A percentile compares a stretch with the other conserved stretches of the same genome.
Conservation (phyloP, 2,329 filamentous ascomycete species). For the Thielaviopsis ethacetica region DNA sequence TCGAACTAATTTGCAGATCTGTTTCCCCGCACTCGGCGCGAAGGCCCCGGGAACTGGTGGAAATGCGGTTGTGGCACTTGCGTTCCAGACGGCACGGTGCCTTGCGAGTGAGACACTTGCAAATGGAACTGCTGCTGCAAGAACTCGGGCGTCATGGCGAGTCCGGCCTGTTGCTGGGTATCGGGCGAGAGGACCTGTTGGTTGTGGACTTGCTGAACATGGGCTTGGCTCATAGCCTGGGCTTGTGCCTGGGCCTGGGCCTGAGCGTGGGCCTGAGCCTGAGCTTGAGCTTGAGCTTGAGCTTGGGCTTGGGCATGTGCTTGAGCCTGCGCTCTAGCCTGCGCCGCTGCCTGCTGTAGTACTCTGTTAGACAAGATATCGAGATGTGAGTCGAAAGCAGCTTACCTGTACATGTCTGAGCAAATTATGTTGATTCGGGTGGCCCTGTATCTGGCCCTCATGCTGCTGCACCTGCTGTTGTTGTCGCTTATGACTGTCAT, state of each 20-base stretch:
- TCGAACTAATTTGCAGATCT: neutral
- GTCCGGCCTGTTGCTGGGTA: neutral
- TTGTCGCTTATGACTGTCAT: constrained; percentile 10
- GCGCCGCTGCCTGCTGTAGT: neutral
- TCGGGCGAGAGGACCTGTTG: constrained; percentile 1
- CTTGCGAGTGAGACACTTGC: constrained; percentile 1
- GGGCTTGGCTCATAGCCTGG: neutral
- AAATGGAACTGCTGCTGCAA: constrained; percentile 10
- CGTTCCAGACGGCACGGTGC: neutral
- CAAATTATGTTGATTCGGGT: too few species aligned
- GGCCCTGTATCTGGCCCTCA: constrained; percentile 1
- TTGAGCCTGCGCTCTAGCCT: constrained; percentile 5
- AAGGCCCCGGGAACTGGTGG: constrained; percentile 7
- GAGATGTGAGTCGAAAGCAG: neutral
- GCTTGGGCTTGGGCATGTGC: constrained; percentile 16
- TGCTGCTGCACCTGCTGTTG: constrained; percentile 13
- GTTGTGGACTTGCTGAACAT: neutral
- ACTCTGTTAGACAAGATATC: neutral
- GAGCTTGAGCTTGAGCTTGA: neutral
- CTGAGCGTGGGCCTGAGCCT: neutral
- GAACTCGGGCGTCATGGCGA: constrained; percentile 4
- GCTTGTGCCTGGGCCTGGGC: neutral
- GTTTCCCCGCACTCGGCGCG: neutral
- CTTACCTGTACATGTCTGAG: neutral
- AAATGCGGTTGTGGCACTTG: constrained; percentile 9